Conservation (phyloP, 108 stramenopile species). For the Nannochloropsis granulata region DNA sequence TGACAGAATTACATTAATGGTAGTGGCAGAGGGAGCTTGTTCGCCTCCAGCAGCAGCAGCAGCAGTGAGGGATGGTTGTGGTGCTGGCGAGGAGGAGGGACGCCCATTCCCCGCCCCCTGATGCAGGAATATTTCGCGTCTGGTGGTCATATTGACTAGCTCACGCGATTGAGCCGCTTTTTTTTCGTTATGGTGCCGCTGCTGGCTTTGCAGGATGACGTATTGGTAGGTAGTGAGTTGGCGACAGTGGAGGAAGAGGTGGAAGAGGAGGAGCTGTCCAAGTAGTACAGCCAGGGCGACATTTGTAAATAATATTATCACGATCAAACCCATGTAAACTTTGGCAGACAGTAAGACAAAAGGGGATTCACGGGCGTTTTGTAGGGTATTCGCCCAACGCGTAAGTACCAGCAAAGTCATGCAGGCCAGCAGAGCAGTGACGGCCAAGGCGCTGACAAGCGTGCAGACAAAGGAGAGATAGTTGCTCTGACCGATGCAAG, state of each 20-base stretch:
- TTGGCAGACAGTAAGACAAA: not conserved
- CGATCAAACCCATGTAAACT: not conserved
- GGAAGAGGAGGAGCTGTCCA: not conserved
- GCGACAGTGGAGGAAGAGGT: not conserved
- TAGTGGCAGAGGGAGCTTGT: too few species aligned
- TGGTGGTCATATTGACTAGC: not conserved
- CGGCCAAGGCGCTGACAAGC: not conserved
- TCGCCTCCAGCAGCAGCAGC: too few species aligned
- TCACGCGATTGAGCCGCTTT: not conserved
- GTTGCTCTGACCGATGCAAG: conserved; percentile 47
- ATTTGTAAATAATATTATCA: not conserved
- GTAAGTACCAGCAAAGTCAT: not conserved
- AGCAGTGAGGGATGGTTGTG: not conserved
- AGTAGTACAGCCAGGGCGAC: not conserved
- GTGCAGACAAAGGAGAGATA: not conserved
- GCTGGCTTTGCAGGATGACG: not conserved
- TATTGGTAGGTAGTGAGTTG: not conserved
- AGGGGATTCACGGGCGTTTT: not conserved
- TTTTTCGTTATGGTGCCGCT: not conserved
- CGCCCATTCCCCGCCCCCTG: not conserved
- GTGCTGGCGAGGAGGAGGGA: not conserved
- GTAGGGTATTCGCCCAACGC: not conserved
- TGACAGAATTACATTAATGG: not conserved
- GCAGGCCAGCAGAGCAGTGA: not conserved
- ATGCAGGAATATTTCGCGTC: not conserved